Conservation (phyloP, 73 alveolate species). For the Paramecium tetraurelia region DNA sequence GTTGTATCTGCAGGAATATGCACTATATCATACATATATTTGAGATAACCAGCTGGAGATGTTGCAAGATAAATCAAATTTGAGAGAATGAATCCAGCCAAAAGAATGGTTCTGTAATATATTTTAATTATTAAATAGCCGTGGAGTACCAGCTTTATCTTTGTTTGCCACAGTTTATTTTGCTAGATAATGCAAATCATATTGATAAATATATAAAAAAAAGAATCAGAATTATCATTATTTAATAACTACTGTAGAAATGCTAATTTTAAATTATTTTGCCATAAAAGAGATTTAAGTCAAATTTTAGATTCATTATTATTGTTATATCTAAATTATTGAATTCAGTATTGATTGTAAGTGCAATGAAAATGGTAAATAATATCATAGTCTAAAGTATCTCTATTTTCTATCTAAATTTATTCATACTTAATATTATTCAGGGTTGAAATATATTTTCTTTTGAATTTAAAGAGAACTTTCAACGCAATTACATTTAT, state of each 20-base stretch:
- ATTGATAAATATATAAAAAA: not conserved
- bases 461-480: too few species aligned
- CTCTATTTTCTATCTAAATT: too few species aligned
- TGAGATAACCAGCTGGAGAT: constrained; percentile 23
- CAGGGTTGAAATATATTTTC: too few species aligned
- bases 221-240: not conserved
- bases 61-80: not conserved
- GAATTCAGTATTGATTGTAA: too few species aligned
- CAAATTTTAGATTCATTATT: too few species aligned
- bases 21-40: not conserved
- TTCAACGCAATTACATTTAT: too few species aligned
- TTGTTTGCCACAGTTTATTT: not conserved
- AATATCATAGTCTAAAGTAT: too few species aligned
- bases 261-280: too few species aligned
- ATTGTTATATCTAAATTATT: too few species aligned
- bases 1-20: not conserved
- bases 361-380: too few species aligned
- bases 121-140: not conserved
- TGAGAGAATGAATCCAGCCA: not conserved
- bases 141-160: not conserved
- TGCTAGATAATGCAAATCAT: not conserved
- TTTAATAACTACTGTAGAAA: not conserved
- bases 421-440: too few species aligned
- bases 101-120: not conserved
- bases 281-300: too few species aligned